Conservation (phyloP, 1,284 basidiomycete genomes). For the Ustilago tritici region DNA sequence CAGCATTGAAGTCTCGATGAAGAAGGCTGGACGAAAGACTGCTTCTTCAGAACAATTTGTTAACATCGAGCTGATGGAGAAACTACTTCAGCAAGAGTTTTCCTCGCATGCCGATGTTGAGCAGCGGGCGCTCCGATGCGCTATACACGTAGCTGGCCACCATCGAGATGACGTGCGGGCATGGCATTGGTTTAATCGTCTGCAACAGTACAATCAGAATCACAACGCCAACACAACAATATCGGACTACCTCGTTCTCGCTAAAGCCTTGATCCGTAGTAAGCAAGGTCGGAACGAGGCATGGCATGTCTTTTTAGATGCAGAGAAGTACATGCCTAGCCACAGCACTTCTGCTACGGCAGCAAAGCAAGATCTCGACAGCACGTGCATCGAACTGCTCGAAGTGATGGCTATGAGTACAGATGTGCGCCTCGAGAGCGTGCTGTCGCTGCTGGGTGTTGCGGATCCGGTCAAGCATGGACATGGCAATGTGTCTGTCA, state of each 20-base stretch:
- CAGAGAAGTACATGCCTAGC: slow-evolving; percentile 3
- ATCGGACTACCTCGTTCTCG: slow-evolving; percentile 25
- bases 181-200: slow-evolving; percentile 17
- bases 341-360: background rate
- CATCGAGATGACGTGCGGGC: slow-evolving; percentile 12
- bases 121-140: slow-evolving; percentile 20
- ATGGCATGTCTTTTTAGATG: slow-evolving; percentile 14
- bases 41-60: slow-evolving; percentile 23
- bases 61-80: slow-evolving; percentile 26
- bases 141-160: slow-evolving; percentile 27
- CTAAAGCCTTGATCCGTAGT: slow-evolving; percentile 28
- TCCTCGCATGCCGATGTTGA: slow-evolving; percentile 4
- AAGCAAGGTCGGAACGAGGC: slow-evolving; percentile 24
- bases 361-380: slow-evolving; percentile 3
- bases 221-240: background rate
- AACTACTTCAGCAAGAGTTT: slow-evolving; percentile 8
- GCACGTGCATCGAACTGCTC: slow-evolving; percentile 18
- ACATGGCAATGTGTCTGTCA: too few species aligned
- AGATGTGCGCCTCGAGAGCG: slow-evolving; percentile 11
- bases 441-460: slow-evolving; percentile 28
- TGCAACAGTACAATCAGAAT: slow-evolving; percentile 14
- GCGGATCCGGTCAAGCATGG: background rate
- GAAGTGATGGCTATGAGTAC: slow-evolving; percentile 18
- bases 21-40: background rate
- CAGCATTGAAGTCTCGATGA: slow-evolving; percentile 21